Evolutionary conservation across 1,284 basidiomycete species (phyloP).

Genomic region (Apiotrichum gamsii): DNA sequence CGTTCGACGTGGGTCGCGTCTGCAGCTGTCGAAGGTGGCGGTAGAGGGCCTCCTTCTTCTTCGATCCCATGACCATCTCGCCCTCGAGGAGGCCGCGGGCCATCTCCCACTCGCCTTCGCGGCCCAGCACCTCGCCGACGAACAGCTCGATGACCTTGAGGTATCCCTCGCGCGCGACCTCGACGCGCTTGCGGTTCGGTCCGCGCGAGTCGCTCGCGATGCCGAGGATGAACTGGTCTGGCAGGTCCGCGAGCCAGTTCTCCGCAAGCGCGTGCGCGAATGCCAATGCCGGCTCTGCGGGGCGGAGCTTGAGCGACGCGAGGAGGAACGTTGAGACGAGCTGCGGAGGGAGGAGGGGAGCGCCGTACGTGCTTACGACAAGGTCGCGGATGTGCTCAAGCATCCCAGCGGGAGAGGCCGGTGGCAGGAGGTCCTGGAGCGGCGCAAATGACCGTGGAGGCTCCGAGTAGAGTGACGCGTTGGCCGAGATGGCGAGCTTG

Average conservation of each 20-base stretch:
- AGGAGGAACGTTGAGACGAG: constrained; percentile 38
- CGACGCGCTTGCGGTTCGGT: constrained; percentile 23
- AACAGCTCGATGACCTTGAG: constrained; percentile 43
- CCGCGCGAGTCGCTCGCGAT: constrained; percentile 19
- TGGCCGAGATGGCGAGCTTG: constrained; percentile 36
- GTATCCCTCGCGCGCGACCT: constrained; percentile 39
- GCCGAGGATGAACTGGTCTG: constrained; percentile 26
- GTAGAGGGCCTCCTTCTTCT: constrained; percentile 42
- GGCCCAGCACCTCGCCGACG: constrained; percentile 38
- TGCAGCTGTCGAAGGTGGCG: constrained; percentile 30
- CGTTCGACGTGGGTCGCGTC: constrained; percentile 19
- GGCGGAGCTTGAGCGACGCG: constrained; percentile 37
- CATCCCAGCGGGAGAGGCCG: constrained; percentile 23
- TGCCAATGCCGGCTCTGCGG: constrained; percentile 20
- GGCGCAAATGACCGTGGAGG: constrained; percentile 20
- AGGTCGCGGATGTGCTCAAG: constrained; percentile 22
- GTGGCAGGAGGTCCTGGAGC: constrained; percentile 22
- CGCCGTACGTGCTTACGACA: constrained; percentile 19
- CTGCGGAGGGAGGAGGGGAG: constrained; percentile 28
- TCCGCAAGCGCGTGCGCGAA: constrained; percentile 34
- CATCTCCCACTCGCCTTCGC: constrained; percentile 45
- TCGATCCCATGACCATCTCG: constrained; percentile 36
- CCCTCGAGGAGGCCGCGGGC: constrained; percentile 40
- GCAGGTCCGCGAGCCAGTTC: constrained; percentile 32
- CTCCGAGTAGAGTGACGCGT: constrained; percentile 36